Base-by-base conservation (phyloP, 768 basidiomycete genomes). In the Jaapia argillacea region DNA sequence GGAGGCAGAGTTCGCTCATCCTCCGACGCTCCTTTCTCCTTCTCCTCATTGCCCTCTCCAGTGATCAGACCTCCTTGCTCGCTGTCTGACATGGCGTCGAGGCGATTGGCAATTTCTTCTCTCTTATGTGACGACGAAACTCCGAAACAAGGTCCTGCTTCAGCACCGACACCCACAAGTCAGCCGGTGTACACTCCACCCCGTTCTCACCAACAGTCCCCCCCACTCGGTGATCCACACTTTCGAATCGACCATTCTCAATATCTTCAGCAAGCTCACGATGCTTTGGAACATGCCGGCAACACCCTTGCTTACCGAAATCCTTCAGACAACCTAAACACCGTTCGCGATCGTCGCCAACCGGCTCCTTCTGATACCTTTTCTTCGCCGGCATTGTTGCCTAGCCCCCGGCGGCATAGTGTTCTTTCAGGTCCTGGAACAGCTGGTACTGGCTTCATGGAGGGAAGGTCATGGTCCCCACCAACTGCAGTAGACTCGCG, bases 71-170 rank as follows among this genome's bases (percentile, higher is more conserved):
- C 5, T 40, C 45, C 14, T 28, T 43, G 26, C 25, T 23, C 57
- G 53, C 60, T 33, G n/a, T n/a, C n/a, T n/a, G n/a, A n/a, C 54
- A 83, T 81, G 79, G 69, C 71, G 38, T 76, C 80, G 22, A 70
- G 82, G 42, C 71, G 84, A 41, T 79, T 87, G 55, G 79, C 79
- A 54, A 87, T 88, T 20, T 80, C 82, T 12, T 83, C 81, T 5
- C 74, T 87, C 28, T 72, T 86, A 24, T 85, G 81, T 54, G 64
- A 71, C 53, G 74, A 76, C 55, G 62, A 68, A 48, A 54, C 56
- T 33, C 16, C 31, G 31, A n/a, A n/a, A n/a, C n/a, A n/a, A n/a
- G n/a, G n/a, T n/a, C 16, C 31, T 33, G 31, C 16, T 49, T 28
- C 41, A 42, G n/a, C 41, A 25, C 23, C 41, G 21, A n/a, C 24